These are phyloP conservation scores for rapeseed (Brassica napus) DNA, from an alignment of 345 rosid genomes.

Conservation along the genomic window DNA sequence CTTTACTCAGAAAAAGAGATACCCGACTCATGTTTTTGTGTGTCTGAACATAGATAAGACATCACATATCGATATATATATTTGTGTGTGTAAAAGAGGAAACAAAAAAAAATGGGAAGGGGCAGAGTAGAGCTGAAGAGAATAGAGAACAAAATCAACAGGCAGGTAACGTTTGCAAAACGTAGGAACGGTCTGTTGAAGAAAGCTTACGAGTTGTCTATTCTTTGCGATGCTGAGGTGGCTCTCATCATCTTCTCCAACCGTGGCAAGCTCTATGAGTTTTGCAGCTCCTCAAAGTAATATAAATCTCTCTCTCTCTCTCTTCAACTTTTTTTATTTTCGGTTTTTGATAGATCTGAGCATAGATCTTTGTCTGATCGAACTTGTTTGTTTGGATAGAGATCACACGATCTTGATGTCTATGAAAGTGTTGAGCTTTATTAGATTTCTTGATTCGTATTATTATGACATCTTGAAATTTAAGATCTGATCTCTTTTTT, in stretches of 20 bases:
- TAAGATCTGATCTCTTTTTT: conserved; percentile 20
- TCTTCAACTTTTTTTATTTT: background rate
- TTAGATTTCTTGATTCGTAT: background rate
- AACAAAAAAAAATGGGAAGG: conserved; percentile 65
- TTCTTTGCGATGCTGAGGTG: conserved; percentile 94
- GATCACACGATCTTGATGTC: conserved; percentile 24
- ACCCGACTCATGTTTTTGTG: conserved; percentile 35
- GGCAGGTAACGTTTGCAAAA: conserved; percentile 98
- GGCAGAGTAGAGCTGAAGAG: conserved; percentile 99
- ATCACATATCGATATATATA: conserved; percentile 18
- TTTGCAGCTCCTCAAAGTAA: conserved; percentile 79
- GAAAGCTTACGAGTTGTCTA: conserved; percentile 96
- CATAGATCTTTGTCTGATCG: conserved; percentile 7
- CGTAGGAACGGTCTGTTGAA: conserved; percentile 93
- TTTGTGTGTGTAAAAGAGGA: conserved; percentile 19
- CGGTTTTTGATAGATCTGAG: conserved; percentile 23
- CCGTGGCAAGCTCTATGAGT: conserved; percentile 97
- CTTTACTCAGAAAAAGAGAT: conserved; percentile 26
- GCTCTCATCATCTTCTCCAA: conserved; percentile 96
- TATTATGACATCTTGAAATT: background rate
- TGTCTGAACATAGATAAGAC: conserved; percentile 36
- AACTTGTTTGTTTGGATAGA: background rate
- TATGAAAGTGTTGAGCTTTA: background rate
- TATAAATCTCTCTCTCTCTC: conserved; percentile 20
- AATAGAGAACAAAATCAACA: conserved; percentile 99